Evolutionary conservation across 805 yeast genomes (phyloP).

Genomic region (Candida pseudoglaebosa): DNA sequence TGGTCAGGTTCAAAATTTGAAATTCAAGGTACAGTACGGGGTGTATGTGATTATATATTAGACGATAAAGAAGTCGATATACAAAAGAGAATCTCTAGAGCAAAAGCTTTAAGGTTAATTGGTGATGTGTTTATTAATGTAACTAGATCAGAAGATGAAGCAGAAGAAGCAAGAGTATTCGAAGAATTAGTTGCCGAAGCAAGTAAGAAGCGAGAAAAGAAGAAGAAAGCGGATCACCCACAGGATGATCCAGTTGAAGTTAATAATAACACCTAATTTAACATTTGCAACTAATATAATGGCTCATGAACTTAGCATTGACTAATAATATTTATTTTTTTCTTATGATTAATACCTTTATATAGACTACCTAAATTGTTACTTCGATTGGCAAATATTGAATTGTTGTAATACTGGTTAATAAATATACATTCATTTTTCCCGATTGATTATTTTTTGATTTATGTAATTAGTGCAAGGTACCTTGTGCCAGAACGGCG

Average conservation of each 20-base stretch:
- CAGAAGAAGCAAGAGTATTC: constrained; percentile 71
- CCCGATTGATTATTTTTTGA: no score
- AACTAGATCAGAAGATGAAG: constrained; percentile 63
- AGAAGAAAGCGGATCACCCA: constrained; percentile 12
- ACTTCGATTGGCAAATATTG: no score
- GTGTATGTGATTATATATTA: constrained; percentile 64
- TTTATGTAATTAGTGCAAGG: no score
- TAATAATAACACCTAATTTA: neutral
- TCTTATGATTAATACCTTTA: neutral
- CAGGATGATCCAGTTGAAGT: neutral
- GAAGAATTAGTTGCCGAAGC: constrained; percentile 63
- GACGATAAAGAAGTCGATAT: constrained; percentile 51
- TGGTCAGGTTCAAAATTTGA: constrained; percentile 83
- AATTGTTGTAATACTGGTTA: no score
- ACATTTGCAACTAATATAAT: no score
- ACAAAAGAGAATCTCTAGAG: constrained; percentile 51
- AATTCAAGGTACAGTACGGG: constrained; percentile 66
- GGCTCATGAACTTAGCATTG: neutral
- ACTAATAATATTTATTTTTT: neutral
- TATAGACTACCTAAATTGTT: no score
- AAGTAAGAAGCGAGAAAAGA: constrained; percentile 38
- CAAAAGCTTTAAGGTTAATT: constrained; percentile 55
- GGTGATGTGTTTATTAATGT: constrained; percentile 61
- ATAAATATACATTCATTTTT: no score
- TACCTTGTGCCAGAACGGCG: no score